Base-by-base conservation (phyloP, 257 asterid genomes). In the Eucommia ulmoides region DNA sequence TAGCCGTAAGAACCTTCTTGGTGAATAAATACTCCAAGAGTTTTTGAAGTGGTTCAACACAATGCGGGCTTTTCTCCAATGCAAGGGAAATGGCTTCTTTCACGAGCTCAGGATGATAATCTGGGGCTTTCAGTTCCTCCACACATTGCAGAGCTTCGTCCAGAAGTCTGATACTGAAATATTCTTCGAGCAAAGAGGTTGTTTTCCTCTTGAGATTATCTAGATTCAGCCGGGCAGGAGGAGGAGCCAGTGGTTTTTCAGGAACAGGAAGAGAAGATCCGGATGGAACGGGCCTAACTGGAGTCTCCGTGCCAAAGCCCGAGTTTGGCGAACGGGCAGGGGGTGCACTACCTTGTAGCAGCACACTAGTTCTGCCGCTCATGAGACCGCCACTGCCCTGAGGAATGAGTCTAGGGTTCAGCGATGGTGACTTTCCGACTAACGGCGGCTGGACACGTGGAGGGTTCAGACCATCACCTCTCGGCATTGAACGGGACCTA, bases 71-170 rank as follows among this genome's bases (percentile, higher is more conserved):
- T 61, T 89, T 83, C 63, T 91, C 97, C 69, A 91, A 51, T 44
- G 85, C 94, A 16, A 68, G 70, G 8, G 62, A 72, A 1, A 83
- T 58, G 9, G 95, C 88, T 70, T 86, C 93, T 69, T 75, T 86
- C 23, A 83, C 97, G 17, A 87, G 20, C 58, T 83, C 94, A 3
- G 93, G 58, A 63, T 86, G 80, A 65, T 79, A 81, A 9, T 84
- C 62, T 10, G 97, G 97, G 33, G 91, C 67, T 44, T 77, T 78
- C 77, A 92, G 66, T 24, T 91, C 99, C 59, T 70, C 82, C 19
- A 92, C 77, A 26, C 99, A 92, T 17, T 65, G 81, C 61, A 77
- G 54, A 7, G 99, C 97, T 69, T 92, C 99, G 21, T 77, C 91
- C 57, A 87, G 55, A 21, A 79, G 65, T 59, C 73, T 56, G 49